Conservation (phyloP, 306 rosid species). For the Vigna mungo region DNA sequence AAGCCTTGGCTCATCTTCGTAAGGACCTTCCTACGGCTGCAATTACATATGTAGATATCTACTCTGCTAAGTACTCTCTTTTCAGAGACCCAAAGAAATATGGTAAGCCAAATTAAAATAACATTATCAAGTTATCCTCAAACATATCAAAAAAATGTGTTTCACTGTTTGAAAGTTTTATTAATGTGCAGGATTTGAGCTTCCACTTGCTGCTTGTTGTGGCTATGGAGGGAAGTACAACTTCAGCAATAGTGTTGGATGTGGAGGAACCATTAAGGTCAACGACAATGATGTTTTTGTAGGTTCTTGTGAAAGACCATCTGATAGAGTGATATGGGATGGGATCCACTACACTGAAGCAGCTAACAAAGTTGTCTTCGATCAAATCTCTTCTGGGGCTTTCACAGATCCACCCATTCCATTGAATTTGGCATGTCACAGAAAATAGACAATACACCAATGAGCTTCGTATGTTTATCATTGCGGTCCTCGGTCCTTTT, state of each 20-base stretch:
- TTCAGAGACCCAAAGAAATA: slow-evolving; percentile 48
- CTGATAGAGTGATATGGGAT: slow-evolving; percentile 56
- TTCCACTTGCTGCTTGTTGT: slow-evolving; percentile 54
- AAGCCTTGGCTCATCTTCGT: slow-evolving; percentile 54
- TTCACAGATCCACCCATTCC: slow-evolving; percentile 58
- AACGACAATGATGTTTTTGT: slow-evolving; percentile 23
- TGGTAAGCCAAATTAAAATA: slow-evolving; percentile 47
- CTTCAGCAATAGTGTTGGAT: slow-evolving; percentile 10
- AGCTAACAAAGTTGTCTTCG: slow-evolving; percentile 50
- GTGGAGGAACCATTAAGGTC: slow-evolving; percentile 39
- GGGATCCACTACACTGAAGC: slow-evolving; percentile 63
- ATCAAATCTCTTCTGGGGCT: slow-evolving; percentile 51
- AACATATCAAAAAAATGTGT: background rate
- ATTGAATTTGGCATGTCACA: slow-evolving; percentile 49
- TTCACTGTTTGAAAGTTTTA: background rate
- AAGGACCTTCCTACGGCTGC: slow-evolving; percentile 58
- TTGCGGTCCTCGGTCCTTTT: background rate
- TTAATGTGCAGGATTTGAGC: slow-evolving; percentile 56
- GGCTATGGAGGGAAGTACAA: slow-evolving; percentile 66
- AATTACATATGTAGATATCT: slow-evolving; percentile 65
- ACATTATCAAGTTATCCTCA: background rate
- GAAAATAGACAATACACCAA: background rate
- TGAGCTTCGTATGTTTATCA: background rate
- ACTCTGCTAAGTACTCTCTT: slow-evolving; percentile 48
- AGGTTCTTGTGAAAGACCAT: slow-evolving; percentile 42